Base-by-base conservation (phyloP, 768 basidiomycete genomes). In the Clavaria fumosa region DNA sequence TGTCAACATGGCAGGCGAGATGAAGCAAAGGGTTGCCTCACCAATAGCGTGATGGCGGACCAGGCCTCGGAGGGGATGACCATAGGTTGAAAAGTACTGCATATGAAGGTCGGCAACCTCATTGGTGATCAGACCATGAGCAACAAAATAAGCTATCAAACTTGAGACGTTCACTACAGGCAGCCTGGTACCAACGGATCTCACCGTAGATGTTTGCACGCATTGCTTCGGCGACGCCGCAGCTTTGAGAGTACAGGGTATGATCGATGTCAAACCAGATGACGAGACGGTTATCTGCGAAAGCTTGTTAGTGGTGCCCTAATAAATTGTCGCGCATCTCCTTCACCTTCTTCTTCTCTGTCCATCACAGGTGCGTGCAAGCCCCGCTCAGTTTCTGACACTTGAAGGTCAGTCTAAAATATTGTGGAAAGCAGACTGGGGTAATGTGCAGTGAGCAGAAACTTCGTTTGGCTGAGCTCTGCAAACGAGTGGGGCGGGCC, bases 251-350 rank as follows among this genome's bases (percentile, higher is more conserved):
- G 53, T 89, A 90, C 11, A 90, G 65, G 2, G 84, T 86, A 48
- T 90, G 88, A 56, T 89, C 86, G 41, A 89, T 83, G 50, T 88
- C 85, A 43, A 89, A 72, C 70, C 76, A 88, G 35, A 84, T 64
- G 34, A 85, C 57, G 43, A 55, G 55, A 10, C 75, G 70, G 26
- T 70, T 64, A 62, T 82, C 79, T 39, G 14, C 7, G 18, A 10
- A 11, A 28, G 26, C 26, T 9, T 28, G 9, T 28, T 14, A 28
- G 26, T 14, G 9, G 26, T n/a, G n/a, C n/a, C n/a, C n/a, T n/a
- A n/a, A n/a, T n/a, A n/a, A n/a, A n/a, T n/a, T n/a, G n/a, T n/a
- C n/a, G n/a, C n/a, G n/a, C n/a, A n/a, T n/a, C n/a, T n/a, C n/a
- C n/a, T n/a, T n/a, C n/a, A n/a, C n/a, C n/a, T n/a, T n/a, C n/a